Evolutionary conservation across 805 yeast genomes (phyloP), one percentile per base, ranked within the genome.

Genomic region (Suhomyces sp.): DNA sequence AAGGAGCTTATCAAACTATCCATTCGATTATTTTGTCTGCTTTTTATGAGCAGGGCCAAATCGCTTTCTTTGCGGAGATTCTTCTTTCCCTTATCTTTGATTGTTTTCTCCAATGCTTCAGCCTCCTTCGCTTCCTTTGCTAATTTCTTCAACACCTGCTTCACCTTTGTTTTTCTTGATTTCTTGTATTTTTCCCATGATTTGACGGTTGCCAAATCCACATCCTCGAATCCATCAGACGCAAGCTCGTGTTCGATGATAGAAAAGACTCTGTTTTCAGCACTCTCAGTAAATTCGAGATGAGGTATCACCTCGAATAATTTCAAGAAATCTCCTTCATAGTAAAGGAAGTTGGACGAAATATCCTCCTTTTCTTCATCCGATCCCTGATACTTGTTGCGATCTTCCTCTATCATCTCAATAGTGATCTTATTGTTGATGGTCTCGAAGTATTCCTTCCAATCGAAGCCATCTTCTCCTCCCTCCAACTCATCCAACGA

Each of bases 291-390:
- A 28, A 81, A 70, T 42, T 83, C 88, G 34, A 84, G 69, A 58
- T 88, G 96, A 7, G 93, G 83, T 3, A 88, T 81, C 21, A 70
- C 68, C 53, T 87, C 95, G 51, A 88, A 83, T 5, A 88, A 62
- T 33, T 68, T 65, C 29, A 81, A 64, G 48, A 88, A 76, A 48
- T 85, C 86, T 4, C 95, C 95, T 10, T 76, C 71, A 28, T 70
- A 69, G 46, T 68, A 75, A 6, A 66, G 56, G 62, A 82, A 82
- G 31, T 72, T 68, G 29, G 75, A 72, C 27, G 77, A 39, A n/a
- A 88, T 70, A 51, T 88, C 96, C 4, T 62, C 63, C 29, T 50
- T 54, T 44, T 81, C 88, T 45, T 80, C 85, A 4, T 48, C 50
- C n/a, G 80, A 70, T 4, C 68, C 73, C 47, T 82, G 87, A 51